phyloP scores from a whole-genome alignment of 192 early-diverging fungal genomes.

The Spizellomyces punctatus region DNA sequence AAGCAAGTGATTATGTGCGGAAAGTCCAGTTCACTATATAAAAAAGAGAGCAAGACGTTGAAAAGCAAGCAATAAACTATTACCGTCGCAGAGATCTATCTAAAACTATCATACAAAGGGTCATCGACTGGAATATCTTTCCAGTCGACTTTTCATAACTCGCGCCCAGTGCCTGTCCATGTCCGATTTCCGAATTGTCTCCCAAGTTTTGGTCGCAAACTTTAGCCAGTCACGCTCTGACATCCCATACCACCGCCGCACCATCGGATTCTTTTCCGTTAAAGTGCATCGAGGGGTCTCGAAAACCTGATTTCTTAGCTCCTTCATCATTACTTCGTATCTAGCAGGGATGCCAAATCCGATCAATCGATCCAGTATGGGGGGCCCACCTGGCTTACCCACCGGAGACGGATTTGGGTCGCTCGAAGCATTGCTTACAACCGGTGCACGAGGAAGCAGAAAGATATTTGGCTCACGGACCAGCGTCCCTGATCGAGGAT shows the following conservation, averaged over 20 bases:
- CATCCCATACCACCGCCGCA: conserved; percentile 8
- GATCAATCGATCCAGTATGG: not conserved
- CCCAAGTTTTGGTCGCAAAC: conserved; percentile 23
- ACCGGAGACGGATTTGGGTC: not conserved
- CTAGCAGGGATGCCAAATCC: conserved; percentile 19
- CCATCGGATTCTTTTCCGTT: not conserved
- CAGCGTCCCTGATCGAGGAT: no score
- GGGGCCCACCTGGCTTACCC: no score
- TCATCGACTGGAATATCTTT: no score
- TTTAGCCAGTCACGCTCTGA: conserved; percentile 34
- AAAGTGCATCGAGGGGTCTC: conserved; percentile 9
- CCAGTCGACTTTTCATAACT: not conserved
- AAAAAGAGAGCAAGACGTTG: no score
- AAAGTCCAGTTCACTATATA: no score
- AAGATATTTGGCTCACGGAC: conserved; percentile 13
- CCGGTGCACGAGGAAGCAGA: conserved; percentile 9
- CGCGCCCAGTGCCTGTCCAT: conserved; percentile 7
- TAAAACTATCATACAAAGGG: no score
- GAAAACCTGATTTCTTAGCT: conserved; percentile 13
- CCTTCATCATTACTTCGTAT: conserved; percentile 13
- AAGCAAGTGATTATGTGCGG: no score
- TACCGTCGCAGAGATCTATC: no score
- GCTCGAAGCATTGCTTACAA: not conserved
- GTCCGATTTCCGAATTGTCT: conserved; percentile 26
- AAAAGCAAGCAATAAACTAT: no score